Base-by-base conservation (phyloP, 805 yeast genomes). In the Zygoascus tannicola region DNA sequence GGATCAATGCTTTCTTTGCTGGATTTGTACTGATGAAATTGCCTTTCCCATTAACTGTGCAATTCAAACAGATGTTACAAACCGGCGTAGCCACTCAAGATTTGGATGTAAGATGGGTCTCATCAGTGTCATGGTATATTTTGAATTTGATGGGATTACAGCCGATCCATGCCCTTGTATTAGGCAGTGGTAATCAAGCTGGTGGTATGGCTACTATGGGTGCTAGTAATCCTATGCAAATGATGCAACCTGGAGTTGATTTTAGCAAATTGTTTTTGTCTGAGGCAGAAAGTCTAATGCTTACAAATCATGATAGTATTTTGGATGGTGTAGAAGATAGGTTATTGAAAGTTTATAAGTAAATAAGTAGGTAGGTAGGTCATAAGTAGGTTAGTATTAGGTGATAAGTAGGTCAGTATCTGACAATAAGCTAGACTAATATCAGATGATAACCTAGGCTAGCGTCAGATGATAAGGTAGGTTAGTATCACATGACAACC, bases 61-160 rank as follows among this genome's bases (percentile, higher is more conserved):
- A 88, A 47, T 92, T 92, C 69, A 92, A 92, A 62, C 76, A 83
- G 47, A 88, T 92, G 94, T 65, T 92, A 35, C 98, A 92, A 63
- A 76, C 75, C 22, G 95, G 97, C 5, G 81, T 92, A 12, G 73
- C 71, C 46, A 87, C 97, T 0, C 72, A 80, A 1, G 94, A 90
- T 55, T 68, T 92, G 46, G 92, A 88, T 58, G 95, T 81, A 5
- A 69, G 94, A 22, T 92, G 95, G 78, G 97, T 92, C 15, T 81
- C 92, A 32, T 80, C 95, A 2, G 81, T 92, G 18, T 86, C 97
- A 4, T 92, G 97, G 97, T 92, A 90, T 61, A 85, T 92, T 60
- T 83, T 90, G 43, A 84, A 86, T 44, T 75, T 86, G 48, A 62
- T 88, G 41, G 97, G 97, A 22, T 71, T 92, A 48, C 75, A 76